Conservation (phyloP, 1,284 basidiomycete species). For the Chiua sp. region DNA sequence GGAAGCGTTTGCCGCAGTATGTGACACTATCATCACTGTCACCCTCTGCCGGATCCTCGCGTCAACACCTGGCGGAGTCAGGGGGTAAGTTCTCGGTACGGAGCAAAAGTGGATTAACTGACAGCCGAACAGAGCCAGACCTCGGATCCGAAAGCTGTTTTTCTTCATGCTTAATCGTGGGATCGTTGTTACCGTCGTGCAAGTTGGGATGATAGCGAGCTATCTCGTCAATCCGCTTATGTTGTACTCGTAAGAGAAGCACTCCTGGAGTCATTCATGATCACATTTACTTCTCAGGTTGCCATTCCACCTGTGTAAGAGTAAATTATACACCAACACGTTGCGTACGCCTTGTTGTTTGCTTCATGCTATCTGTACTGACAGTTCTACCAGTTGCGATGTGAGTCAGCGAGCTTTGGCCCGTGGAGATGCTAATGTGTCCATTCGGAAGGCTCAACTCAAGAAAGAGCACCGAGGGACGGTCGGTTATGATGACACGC, state of each 20-base stretch:
- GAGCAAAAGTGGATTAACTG: neutral
- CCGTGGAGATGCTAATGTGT: neutral
- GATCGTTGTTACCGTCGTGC: slow-evolving; percentile 15
- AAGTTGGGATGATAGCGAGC: slow-evolving; percentile 4
- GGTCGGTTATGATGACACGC: neutral
- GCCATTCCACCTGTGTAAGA: slow-evolving; percentile 16
- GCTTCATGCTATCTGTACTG: neutral
- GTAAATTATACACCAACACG: slow-evolving; percentile 14
- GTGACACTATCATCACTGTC: slow-evolving; percentile 10
- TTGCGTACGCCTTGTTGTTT: slow-evolving; percentile 1
- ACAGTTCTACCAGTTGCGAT: slow-evolving; percentile 10
- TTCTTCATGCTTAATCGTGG: slow-evolving; percentile 17
- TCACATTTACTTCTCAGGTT: slow-evolving; percentile 9
- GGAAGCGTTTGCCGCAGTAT: slow-evolving; percentile 5
- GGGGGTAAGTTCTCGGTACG: slow-evolving; percentile 2
- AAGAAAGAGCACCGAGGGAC: slow-evolving; percentile 5
- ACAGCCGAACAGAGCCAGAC: slow-evolving; percentile 4
- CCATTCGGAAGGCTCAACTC: slow-evolving; percentile 14
- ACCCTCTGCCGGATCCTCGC: slow-evolving; percentile 16
- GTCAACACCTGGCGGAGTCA: slow-evolving; percentile 12
- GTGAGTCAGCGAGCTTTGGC: slow-evolving; percentile 1
- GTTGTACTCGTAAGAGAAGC: slow-evolving; percentile 13
- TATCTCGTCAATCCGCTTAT: neutral
- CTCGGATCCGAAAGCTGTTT: slow-evolving; percentile 8
- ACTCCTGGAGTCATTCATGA: neutral